Evolutionary conservation across 169 alveolate species (phyloP), one percentile per base, ranked within the genome.

Genomic region (Babesia microti): DNA sequence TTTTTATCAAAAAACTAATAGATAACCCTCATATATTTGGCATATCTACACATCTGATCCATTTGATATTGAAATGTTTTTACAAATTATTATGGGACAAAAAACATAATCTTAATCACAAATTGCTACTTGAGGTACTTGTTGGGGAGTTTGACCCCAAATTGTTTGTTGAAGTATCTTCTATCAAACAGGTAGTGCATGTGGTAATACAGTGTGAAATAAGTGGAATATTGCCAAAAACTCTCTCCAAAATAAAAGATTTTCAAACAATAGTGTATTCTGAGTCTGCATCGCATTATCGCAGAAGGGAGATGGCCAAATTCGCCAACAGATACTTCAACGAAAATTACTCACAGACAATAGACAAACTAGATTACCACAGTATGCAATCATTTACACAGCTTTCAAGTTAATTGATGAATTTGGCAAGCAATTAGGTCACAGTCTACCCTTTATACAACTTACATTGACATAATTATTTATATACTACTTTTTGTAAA

Each of bases 11-110:
- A 6, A 54, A 19, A 17, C 18, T 65, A 35, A 22, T 33, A 12
- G 55, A 40, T 54, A 18, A 54, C 21, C 63, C 72, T n/a, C 26
- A 3, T 5, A 60, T 50, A 15, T 43, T 41, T n/a, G 41, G 76
- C 55, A 30, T 9, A 69, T 21, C 17, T 5, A 7, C 32, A 33
- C 18, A 22, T 9, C 11, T 0, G 0, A 6, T 28, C 23, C 41
- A 9, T n/a, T 3, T 0, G 22, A 6, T 7, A 3, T 33, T 54
- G 76, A 34, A 22, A 29, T 65, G 7, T 18, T 65, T 56, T 39
- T 48, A 46, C 34, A 54, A 65, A 15, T 22, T 65, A 9, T 24
- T 55, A 11, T 65, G 76, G 76, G 76, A 65, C 56, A 65, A 65
- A 21, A 37, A 21, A 14, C 65, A 65, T n/a, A 22, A 14, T 28